Base-by-base conservation (phyloP, 2,329 filamentous ascomycete species). In the Aspergillus novofumigatus region DNA sequence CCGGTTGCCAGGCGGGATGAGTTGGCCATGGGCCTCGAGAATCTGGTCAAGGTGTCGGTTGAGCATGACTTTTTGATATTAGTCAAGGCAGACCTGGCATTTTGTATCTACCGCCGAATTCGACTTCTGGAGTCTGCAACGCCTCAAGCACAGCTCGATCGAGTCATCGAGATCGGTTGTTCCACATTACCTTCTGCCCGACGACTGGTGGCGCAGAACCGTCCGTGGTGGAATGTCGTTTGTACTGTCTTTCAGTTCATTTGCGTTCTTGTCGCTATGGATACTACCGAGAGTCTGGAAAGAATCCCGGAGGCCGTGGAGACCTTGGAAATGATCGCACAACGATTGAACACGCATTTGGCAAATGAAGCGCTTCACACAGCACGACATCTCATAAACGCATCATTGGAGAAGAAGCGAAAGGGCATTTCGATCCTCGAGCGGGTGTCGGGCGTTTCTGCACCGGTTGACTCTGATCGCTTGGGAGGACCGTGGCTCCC, bases 201-300 rank as follows among this genome's bases (percentile, higher is more conserved):
- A 5, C 66, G 66, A 21, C 58, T 77, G 3, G 67, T 73, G 3
- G 65, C 69, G n/a, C 66, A 66, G 45, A 63, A 67, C 7, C 69
- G 66, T 20, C 75, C 75, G 3, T 78, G 76, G 76, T 79, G 76
- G 76, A 78, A 77, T 57, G 67, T 77, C 1, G 60, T 78, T 2
- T 71, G 72, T 50, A 72, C 72, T 0, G 67, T 72, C 0, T 79
- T 79, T 51, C 76, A 78, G 56, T 77, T 76, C 45, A 64, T 76
- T 9, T 78, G 75, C 59, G 70, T 75, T 28, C 63, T 74, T 3
- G 67, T 79, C 11, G 75, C 74, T 3, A 71, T 78, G 23, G 73
- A 75, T 49, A 77, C 74, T 2, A 66, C 69, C 0, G 67, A 69
- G 17, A 73, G 69, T 54, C 66, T 76, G 10, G 62, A 69, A 2